Evolutionary conservation across 2,329 filamentous ascomycete genomes (phyloP), one percentile per base, ranked within the genome.

Genomic region (Colletotrichum falcatum): DNA sequence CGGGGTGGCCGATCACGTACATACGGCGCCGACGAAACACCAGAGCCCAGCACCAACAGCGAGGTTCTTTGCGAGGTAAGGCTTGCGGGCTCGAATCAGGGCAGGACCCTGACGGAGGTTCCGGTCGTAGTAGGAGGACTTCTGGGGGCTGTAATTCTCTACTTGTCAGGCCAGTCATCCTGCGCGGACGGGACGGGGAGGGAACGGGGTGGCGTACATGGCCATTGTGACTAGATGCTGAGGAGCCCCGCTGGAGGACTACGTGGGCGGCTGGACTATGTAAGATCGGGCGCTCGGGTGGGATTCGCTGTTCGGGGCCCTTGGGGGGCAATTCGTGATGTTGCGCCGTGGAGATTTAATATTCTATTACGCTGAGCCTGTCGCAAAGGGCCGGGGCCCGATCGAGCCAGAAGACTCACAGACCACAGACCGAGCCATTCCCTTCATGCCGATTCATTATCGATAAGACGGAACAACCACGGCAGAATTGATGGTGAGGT

Each of bases 61-160:
- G 35, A 92, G 87, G 82, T 99, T 99, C 85, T 93, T 97, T 81
- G 98, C 83, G 49, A 99, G 87, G 81, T 97, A 99, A 60, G 96
- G 96, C 76, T 94, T 91, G 76, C 97, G 91, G 66, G 96, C 95
- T 78, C 96, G 93, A 79, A 98, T 91, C 74, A 99, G 90, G 66
- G 97, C 93, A 59, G 94, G 91, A 72, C 93, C 93, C 82, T 97
- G 94, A 74, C 92, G 91, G 83, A 93, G 93, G 78, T 92, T 88
- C 79, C 91, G 90, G 83, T 97, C 93, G 86, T 98, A 99, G 87
- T 99, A 99, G 74, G 94, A 94, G 53, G 84, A 84, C 72, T 83
- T 85, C 75, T 84, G 81, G 76, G 84, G 83, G 75, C 81, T 83
- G 70, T 67, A 20, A 20, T 53, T 62, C 28, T 55, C 28, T 60